Evolutionary conservation across 768 basidiomycete genomes (phyloP).

Genomic region (Hericium rajendrae): DNA sequence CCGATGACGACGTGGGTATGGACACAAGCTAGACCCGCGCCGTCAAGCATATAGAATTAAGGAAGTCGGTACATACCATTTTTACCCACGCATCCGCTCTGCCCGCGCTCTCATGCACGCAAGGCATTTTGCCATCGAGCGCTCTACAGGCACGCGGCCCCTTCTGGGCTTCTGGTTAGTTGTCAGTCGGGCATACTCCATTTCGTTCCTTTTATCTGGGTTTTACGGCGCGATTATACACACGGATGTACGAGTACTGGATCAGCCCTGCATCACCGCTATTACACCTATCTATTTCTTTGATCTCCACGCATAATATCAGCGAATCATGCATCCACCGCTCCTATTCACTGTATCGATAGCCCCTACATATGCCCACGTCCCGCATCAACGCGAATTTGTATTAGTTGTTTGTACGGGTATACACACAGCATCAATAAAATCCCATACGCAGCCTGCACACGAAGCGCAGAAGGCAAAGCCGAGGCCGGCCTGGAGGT

Average conservation of each 20-base stretch:
- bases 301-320: neutral
- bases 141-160: no score
- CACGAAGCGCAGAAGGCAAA: neutral
- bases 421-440: neutral
- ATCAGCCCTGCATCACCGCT: neutral
- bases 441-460: neutral
- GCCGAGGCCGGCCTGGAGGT: neutral
- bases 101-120: neutral
- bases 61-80: neutral
- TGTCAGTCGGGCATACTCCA: neutral
- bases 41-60: neutral
- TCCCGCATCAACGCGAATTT: neutral
- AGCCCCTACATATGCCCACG: neutral
- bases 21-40: slow-evolving; percentile 11
- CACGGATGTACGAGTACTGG: neutral
- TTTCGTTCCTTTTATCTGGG: neutral
- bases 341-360: neutral
- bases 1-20: slow-evolving; percentile 8
- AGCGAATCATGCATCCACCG: neutral
- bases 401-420: neutral
- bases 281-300: neutral
- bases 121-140: no score
- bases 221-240: neutral
- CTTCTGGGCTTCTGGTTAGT: neutral
- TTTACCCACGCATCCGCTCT: neutral